Evolutionary conservation across 345 rosid genomes (phyloP).

Genomic region (thale cress (Arabidopsis thaliana)): TAIR10.1 NC_003070.9:26467501-26468000

Average conservation of each 20-base stretch:
- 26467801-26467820: slow-evolving; percentile 22
- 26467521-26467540: slow-evolving; percentile 17
- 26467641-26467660: slow-evolving; percentile 42
- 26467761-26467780: slow-evolving; percentile 35
- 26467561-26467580: slow-evolving; percentile 15
- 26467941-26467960: slow-evolving; percentile 61
- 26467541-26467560: not conserved
- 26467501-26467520: slow-evolving; percentile 61
- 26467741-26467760: slow-evolving; percentile 41
- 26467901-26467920: slow-evolving; percentile 13
- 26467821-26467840: slow-evolving; percentile 29
- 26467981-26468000: slow-evolving; percentile 87
- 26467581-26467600: not conserved
- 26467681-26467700: slow-evolving; percentile 9
- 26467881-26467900: slow-evolving; percentile 12
- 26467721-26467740: slow-evolving; percentile 40
- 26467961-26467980: slow-evolving; percentile 86
- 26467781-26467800: not conserved
- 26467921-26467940: not conserved
- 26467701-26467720: slow-evolving; percentile 39
- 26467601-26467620: slow-evolving; percentile 7
- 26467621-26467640: slow-evolving; percentile 30
- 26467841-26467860: slow-evolving; percentile 40
- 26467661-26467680: slow-evolving; percentile 24
- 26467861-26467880: slow-evolving; percentile 38